Conservation (phyloP, 2,329 filamentous ascomycete genomes). For the Rhynchosporium agropyri region DNA sequence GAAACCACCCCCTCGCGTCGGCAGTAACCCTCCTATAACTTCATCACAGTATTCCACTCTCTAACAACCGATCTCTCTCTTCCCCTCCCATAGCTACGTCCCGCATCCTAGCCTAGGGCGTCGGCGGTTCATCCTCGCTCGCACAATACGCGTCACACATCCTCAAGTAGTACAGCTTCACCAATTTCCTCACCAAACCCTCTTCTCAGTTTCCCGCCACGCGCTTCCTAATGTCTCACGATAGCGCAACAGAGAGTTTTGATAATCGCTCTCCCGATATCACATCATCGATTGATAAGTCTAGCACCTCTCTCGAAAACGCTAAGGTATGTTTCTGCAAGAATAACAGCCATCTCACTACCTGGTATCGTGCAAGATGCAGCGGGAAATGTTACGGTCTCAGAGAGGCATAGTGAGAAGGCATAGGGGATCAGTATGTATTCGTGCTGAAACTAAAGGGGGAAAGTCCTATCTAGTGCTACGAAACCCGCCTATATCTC, state of each 20-base stretch:
- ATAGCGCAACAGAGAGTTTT: slow-evolving; percentile 37
- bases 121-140: slow-evolving; percentile 43
- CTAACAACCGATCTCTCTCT: slow-evolving; percentile 54
- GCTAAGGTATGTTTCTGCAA: slow-evolving; percentile 42
- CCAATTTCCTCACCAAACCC: slow-evolving; percentile 44
- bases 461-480: too few species aligned
- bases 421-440: too few species aligned
- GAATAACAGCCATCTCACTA: slow-evolving; percentile 58
- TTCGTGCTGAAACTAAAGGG: too few species aligned
- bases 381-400: slow-evolving; percentile 39
- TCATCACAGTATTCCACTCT: slow-evolving; percentile 62
- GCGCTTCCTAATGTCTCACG: slow-evolving; percentile 38
- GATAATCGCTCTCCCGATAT: slow-evolving; percentile 41
- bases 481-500: too few species aligned
- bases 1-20: slow-evolving; percentile 46
- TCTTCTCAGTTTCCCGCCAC: slow-evolving; percentile 39
- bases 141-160: slow-evolving; percentile 47
- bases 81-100: slow-evolving; percentile 56
- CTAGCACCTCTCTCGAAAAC: slow-evolving; percentile 54
- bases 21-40: slow-evolving; percentile 58
- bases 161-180: slow-evolving; percentile 55
- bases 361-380: slow-evolving; percentile 61
- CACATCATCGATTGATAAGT: slow-evolving; percentile 58
- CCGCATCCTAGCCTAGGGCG: slow-evolving; percentile 41
- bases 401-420: too few species aligned